Percentiles rank a stretch among this genome's conserved stretches.
These are phyloP conservation scores for Elongisporangium senticosum DNA, from an alignment of 352 stramenopile genomes.

Conservation along the genomic window DNA sequence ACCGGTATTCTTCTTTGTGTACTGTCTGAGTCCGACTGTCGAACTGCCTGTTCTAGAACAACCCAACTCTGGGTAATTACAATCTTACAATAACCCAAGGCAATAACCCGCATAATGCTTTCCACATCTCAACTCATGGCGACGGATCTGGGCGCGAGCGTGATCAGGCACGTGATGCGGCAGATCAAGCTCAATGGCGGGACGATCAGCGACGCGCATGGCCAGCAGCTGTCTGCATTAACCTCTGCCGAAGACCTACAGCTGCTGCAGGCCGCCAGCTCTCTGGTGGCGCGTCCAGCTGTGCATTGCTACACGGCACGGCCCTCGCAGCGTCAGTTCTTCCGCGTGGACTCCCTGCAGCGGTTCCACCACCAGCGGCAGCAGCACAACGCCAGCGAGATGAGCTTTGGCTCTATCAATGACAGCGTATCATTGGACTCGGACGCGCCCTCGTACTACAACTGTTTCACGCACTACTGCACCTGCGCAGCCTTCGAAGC, in stretches of 20 bases:
- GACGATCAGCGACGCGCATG: slow-evolving; percentile 30
- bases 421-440: slow-evolving; percentile 25
- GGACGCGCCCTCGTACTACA: slow-evolving; percentile 56
- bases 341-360: slow-evolving; percentile 61
- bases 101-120: no score
- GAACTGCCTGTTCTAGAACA: no score
- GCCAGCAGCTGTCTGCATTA: slow-evolving; percentile 42
- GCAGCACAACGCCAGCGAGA: slow-evolving; percentile 8
- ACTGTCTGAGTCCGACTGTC: no score
- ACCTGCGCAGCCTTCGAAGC: slow-evolving; percentile 52
- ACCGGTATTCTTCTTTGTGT: no score
- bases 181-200: slow-evolving; percentile 32
- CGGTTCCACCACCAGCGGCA: slow-evolving; percentile 27
- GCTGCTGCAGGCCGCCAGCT: slow-evolving; percentile 48
- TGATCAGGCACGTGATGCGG: slow-evolving; percentile 34
- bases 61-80: no score
- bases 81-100: no score
- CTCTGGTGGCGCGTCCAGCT: slow-evolving; percentile 36
- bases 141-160: slow-evolving; percentile 18
- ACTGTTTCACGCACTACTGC: slow-evolving; percentile 67
- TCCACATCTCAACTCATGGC: no score
- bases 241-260: slow-evolving; percentile 23
- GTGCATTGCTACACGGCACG: slow-evolving; percentile 42
- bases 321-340: slow-evolving; percentile 48
- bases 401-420: slow-evolving; percentile 40